These are phyloP conservation scores for Daldinia eschscholtzii DNA, from an alignment of 2,329 filamentous ascomycete species.

Conservation along the genomic window DNA sequence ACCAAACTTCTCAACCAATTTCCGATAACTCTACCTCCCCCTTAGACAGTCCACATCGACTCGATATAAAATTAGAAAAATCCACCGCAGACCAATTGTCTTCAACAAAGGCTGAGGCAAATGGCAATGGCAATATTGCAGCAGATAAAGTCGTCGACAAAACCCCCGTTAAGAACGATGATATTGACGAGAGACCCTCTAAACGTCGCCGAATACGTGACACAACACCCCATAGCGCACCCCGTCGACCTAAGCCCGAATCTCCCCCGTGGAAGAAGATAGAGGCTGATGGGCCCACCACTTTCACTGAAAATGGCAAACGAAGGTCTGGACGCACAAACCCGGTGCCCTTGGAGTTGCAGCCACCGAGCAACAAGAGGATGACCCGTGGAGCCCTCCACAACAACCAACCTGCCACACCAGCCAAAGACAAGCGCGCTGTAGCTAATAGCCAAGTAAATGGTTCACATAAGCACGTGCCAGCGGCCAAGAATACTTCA, in stretches of 20 bases:
- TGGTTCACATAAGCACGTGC: constrained; percentile 49
- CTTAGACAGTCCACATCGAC: constrained; percentile 34
- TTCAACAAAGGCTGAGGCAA: constrained; percentile 32
- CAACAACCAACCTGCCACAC: constrained; percentile 53
- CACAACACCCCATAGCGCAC: constrained; percentile 55
- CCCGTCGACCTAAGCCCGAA: constrained; percentile 62
- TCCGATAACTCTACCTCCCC: constrained; percentile 19
- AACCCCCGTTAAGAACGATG: constrained; percentile 50
- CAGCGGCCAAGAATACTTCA: constrained; percentile 50
- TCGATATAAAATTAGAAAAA: constrained; percentile 42
- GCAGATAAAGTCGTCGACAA: constrained; percentile 28
- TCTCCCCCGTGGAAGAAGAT: constrained; percentile 96
- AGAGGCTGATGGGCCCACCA: constrained; percentile 86
- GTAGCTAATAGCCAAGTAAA: constrained; percentile 51
- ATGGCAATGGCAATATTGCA: constrained; percentile 39
- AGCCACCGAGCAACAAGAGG: constrained; percentile 64
- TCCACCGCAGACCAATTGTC: constrained; percentile 16
- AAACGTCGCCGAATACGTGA: constrained; percentile 75
- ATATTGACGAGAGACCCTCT: constrained; percentile 63
- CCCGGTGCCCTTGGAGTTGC: constrained; percentile 65
- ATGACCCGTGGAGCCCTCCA: constrained; percentile 63
- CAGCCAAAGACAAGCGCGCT: constrained; percentile 50
- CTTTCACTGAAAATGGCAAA: constrained; percentile 80
- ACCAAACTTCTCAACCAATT: constrained; percentile 44
- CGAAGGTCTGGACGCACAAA: constrained; percentile 76